Evolutionary conservation across 768 basidiomycete genomes (phyloP), one percentile per base, ranked within the genome.

Genomic region (Brasilioporus rufonigricans): DNA sequence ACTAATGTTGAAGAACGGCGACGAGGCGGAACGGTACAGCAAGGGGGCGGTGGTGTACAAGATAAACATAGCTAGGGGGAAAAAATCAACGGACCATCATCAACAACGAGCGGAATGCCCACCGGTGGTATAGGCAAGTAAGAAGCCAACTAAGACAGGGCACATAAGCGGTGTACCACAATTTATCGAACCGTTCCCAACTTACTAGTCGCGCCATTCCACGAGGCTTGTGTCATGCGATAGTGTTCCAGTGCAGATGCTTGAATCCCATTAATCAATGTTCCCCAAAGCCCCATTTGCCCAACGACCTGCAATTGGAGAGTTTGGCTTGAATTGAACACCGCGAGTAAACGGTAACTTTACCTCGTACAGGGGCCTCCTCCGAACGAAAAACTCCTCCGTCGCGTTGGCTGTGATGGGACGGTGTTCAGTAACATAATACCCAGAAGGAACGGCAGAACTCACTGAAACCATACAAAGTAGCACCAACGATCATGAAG

Each of bases 41-140:
- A 93, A 59, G n/a, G 91, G 91, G 4, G 92, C 89, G 44, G 88
- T 81, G 35, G 91, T 93, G 66, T 94, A 94, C 48, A 94, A 69
- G 58, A 91, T 85, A 53, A 89, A 76, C 91, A 93, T 87, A 1
- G 92, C 90, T 80, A 36, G 27, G 6, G 21, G 38, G 21, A n/a
- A 33, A 1, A 48, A 19, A 16, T 67, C 32, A 62, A 47, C 14
- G 0, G 2, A 26, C 38, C 13, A 23, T 35, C 23, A 19, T 32
- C 26, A 23, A 18, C 10, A 12, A 7, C 11, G 44, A 54, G 18
- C 12, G 40, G 27, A 43, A 23, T 43, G 23, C 65, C 36, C 53
- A 76, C 75, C 71, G 10, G 73, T 66, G 21, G 75, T 84, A 64
- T 83, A 84, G 38, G 77, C 80, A 24, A 79, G 46, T 45, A 84